These are phyloP conservation scores for Iberis amara DNA, from an alignment of 441 rosid genomes.

Conservation along the genomic window DNA sequence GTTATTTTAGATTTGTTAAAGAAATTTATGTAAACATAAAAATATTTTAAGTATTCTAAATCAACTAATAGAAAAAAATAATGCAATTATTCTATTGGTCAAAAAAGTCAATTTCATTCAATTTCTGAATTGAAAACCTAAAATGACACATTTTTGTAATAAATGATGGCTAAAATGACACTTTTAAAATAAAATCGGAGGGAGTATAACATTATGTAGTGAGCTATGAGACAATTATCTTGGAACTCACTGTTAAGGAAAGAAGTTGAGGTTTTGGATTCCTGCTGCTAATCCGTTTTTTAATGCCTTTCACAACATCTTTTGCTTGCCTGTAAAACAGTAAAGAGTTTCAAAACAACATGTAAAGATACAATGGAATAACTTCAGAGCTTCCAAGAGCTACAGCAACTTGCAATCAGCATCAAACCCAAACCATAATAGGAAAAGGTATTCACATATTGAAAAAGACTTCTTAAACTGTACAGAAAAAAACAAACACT, in stretches of 20 bases:
- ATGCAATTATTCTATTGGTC: too few species aligned
- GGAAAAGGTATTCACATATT: background rate
- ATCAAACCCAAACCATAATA: background rate
- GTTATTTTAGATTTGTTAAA: too few species aligned
- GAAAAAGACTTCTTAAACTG: background rate
- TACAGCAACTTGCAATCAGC: background rate
- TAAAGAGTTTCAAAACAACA: conserved; percentile 19
- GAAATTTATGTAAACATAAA: too few species aligned
- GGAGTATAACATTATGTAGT: conserved; percentile 1
- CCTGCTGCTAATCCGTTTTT: conserved; percentile 81
- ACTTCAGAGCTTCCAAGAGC: background rate
- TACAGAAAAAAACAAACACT: conserved; percentile 16
- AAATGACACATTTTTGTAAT: too few species aligned
- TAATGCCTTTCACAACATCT: conserved; percentile 90
- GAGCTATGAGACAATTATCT: background rate
- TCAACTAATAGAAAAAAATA: too few species aligned
- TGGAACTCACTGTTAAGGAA: conserved; percentile 74
- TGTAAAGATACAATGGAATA: background rate
- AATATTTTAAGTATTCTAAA: too few species aligned
- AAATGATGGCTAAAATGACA: too few species aligned
- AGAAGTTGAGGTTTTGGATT: conserved; percentile 91
- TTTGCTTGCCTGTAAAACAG: conserved; percentile 75
- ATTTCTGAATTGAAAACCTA: too few species aligned
- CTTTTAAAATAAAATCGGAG: background rate
- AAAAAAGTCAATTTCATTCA: too few species aligned